phyloP scores from a whole-genome alignment of 2,329 filamentous ascomycete species.

The Penicillium palitans region DNA sequence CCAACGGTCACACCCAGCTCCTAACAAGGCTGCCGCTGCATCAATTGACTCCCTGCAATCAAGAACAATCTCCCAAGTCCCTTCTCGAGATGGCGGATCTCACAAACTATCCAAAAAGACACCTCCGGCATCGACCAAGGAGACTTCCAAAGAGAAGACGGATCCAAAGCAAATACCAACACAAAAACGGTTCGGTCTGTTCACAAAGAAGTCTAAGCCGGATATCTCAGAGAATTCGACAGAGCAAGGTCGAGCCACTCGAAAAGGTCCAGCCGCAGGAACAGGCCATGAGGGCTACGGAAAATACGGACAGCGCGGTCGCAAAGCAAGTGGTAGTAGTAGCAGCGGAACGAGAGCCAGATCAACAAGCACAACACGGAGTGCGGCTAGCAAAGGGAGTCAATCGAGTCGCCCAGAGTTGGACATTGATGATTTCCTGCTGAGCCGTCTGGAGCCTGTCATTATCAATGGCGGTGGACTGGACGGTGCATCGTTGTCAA shows the following conservation, averaged over 20 bases:
- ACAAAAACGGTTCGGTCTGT: constrained; percentile 73
- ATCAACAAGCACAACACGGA: constrained; percentile 44
- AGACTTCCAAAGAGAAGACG: constrained; percentile 28
- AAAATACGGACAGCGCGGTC: constrained; percentile 48
- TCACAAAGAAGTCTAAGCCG: constrained; percentile 70
- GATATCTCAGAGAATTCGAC: constrained; percentile 50
- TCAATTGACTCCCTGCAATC: constrained; percentile 44
- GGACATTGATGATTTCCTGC: constrained; percentile 51
- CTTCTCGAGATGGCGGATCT: constrained; percentile 37
- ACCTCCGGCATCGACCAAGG: constrained; percentile 41
- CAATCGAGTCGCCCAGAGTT: constrained; percentile 42
- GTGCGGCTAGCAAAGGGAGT: constrained; percentile 44
- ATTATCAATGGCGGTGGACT: constrained; percentile 49
- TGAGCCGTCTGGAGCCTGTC: constrained; percentile 51
- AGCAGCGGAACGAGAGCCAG: constrained; percentile 42
- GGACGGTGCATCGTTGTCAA: constrained; percentile 34
- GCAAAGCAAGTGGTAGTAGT: constrained; percentile 45
- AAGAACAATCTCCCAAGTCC: constrained; percentile 32
- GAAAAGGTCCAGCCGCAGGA: constrained; percentile 84
- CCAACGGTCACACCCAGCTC: constrained; percentile 30
- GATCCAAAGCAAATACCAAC: constrained; percentile 33
- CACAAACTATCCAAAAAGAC: constrained; percentile 32
- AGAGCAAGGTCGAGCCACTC: constrained; percentile 58
- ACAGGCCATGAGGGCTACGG: constrained; percentile 78
- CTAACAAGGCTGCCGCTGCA: constrained; percentile 35